These are phyloP conservation scores for Mycena leptocephala DNA, from an alignment of 768 basidiomycete genomes.

Conservation along the genomic window DNA sequence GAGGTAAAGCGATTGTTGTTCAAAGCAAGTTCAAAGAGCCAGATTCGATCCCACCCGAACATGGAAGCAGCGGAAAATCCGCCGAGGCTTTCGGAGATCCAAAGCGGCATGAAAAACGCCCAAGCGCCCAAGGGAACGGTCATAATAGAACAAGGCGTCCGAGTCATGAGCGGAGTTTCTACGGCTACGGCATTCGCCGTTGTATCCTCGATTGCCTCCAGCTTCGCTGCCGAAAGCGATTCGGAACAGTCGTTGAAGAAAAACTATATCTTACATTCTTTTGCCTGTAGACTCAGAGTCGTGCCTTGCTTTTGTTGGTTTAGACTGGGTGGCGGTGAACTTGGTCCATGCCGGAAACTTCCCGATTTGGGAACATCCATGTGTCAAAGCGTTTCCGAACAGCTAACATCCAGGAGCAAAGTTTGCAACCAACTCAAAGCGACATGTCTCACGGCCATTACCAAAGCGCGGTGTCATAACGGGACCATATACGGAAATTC, in stretches of 20 bases:
- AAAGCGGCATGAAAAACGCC: neutral
- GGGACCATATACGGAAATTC: neutral
- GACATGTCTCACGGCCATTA: slow-evolving; percentile 19
- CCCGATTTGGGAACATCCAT: neutral
- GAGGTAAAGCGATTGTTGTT: neutral
- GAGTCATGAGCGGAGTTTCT: neutral
- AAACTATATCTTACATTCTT: neutral
- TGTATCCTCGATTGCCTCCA: no score
- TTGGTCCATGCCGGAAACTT: neutral
- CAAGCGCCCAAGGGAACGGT: neutral
- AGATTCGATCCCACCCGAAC: neutral
- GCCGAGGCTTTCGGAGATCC: neutral
- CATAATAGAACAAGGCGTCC: neutral
- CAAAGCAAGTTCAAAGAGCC: neutral
- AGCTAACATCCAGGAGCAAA: neutral
- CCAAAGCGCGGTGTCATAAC: slow-evolving; percentile 21
- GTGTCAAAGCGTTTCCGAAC: slow-evolving; percentile 7
- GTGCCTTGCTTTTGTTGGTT: neutral
- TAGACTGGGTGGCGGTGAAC: neutral
- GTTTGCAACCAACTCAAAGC: slow-evolving; percentile 20
- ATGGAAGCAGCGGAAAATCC: neutral
- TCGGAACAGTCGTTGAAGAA: neutral
- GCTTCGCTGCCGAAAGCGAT: neutral
- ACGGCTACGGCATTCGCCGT: neutral
- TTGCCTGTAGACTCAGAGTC: neutral